A percentile compares a stretch with the other conserved stretches of the same genome.
Conservation (phyloP, 2,329 filamentous ascomycete species). For the Nothopassalora personata region DNA sequence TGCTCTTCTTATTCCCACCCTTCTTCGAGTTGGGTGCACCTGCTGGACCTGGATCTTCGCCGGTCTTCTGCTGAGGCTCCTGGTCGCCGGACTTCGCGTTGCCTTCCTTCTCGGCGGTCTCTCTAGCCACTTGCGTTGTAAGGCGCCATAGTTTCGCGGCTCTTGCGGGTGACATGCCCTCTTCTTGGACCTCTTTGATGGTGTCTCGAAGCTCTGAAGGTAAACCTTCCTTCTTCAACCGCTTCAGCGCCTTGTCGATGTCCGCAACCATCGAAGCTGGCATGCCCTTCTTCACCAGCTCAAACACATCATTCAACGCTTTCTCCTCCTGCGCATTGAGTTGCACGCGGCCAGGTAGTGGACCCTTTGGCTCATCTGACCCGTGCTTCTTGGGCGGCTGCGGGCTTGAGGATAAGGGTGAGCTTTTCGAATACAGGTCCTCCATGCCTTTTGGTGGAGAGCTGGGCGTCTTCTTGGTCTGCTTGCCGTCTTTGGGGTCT, state of each 20-base stretch:
- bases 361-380: conserved; percentile 36
- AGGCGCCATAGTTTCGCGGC: conserved; percentile 58
- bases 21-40: conserved; percentile 28
- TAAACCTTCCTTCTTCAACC: conserved; percentile 63
- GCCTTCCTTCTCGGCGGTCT: conserved; percentile 41
- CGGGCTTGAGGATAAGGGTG: conserved; percentile 34
- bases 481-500: conserved; percentile 36
- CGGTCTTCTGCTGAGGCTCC: conserved; percentile 40
- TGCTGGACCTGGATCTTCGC: conserved; percentile 40
- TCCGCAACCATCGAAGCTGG: conserved; percentile 57
- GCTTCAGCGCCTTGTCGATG: conserved; percentile 56
- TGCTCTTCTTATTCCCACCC: conserved; percentile 37
- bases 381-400: conserved; percentile 32
- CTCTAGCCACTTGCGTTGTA: conserved; percentile 52
- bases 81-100: conserved; percentile 27
- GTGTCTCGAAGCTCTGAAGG: conserved; percentile 63
- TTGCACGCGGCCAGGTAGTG: conserved; percentile 35
- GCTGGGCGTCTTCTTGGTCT: conserved; percentile 29
- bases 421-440: conserved; percentile 41
- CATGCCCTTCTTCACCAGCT: conserved; percentile 52
- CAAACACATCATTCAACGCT: conserved; percentile 54
- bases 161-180: conserved; percentile 54
- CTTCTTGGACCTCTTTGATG: conserved; percentile 51
- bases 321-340: conserved; percentile 54
- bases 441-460: conserved; percentile 41